phyloP scores from a whole-genome alignment of 73 alveolate species.

The Paramecium bursaria region DNA sequence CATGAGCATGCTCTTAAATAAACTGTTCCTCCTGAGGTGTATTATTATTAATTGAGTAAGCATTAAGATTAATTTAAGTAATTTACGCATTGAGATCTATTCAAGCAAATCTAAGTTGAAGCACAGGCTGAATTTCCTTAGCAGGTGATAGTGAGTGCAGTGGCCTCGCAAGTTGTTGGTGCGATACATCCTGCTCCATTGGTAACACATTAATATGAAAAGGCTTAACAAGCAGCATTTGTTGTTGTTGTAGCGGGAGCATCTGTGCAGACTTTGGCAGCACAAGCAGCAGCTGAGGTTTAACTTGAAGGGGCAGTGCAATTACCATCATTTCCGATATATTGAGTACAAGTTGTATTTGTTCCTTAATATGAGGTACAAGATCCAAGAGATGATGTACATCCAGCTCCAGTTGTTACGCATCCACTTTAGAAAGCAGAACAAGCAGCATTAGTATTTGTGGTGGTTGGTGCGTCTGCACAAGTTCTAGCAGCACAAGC shows the following conservation, averaged over 20 bases:
- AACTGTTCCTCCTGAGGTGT: no score
- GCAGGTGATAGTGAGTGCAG: no score
- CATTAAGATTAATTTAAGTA: no score
- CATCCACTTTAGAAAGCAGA: slow-evolving; percentile 17
- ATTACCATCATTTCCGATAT: neutral
- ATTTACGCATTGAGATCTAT: no score
- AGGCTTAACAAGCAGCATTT: slow-evolving; percentile 28
- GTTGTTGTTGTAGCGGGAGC: slow-evolving; percentile 12
- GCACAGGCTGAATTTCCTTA: no score
- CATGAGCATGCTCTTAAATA: no score
- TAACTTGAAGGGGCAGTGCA: no score
- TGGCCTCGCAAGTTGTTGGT: no score
- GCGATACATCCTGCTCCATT: slow-evolving; percentile 29
- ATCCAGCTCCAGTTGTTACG: slow-evolving; percentile 56
- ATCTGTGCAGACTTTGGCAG: slow-evolving; percentile 2
- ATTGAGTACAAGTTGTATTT: neutral
- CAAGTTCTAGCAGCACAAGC: slow-evolving; percentile 50
- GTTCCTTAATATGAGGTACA: neutral
- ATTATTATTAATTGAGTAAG: no score
- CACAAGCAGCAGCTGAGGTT: slow-evolving; percentile 11
- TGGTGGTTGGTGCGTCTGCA: slow-evolving; percentile 24
- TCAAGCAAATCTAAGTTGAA: no score
- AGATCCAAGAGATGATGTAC: no score
- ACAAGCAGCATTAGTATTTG: neutral
- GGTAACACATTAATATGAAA: slow-evolving; percentile 22